Percentiles rank a stretch among this genome's conserved stretches.
Evolutionary conservation across 495 filamentous ascomycete species (phyloP).

Genomic region (Penicillium simplicissimum): DNA sequence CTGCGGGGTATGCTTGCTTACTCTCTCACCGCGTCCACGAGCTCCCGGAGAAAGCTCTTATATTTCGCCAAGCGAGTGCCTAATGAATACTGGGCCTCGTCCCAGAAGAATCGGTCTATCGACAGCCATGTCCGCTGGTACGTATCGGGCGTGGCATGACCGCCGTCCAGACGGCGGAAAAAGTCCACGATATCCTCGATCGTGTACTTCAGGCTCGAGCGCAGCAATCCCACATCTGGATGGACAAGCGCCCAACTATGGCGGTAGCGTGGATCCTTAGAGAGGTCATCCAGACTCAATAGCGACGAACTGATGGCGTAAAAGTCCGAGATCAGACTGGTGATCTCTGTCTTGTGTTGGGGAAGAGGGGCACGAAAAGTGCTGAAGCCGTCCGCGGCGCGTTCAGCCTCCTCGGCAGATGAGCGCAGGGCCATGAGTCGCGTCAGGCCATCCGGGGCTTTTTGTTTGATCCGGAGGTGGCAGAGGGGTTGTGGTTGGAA

Average conservation of each 20-base stretch:
- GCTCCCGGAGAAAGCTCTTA: constrained; percentile 49
- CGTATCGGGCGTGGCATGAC: constrained; percentile 34
- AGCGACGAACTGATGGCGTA: constrained; percentile 55
- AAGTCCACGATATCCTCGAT: constrained; percentile 53
- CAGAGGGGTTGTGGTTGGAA: constrained; percentile 5
- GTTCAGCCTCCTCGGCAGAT: constrained; percentile 52
- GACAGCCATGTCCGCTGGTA: constrained; percentile 56
- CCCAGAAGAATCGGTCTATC: constrained; percentile 49
- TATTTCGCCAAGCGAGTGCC: constrained; percentile 55
- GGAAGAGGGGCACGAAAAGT: constrained; percentile 54
- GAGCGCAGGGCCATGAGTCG: constrained; percentile 46
- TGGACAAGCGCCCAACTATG: constrained; percentile 38
- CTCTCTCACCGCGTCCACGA: constrained; percentile 50
- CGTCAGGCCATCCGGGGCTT: constrained; percentile 32
- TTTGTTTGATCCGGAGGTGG: constrained; percentile 2
- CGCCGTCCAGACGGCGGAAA: constrained; percentile 48
- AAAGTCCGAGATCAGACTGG: constrained; percentile 53
- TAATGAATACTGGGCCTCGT: constrained; percentile 52
- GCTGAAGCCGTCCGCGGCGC: constrained; percentile 54
- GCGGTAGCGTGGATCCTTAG: constrained; percentile 34
- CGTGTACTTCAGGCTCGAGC: constrained; percentile 52
- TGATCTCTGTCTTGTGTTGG: constrained; percentile 55
- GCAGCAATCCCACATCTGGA: constrained; percentile 46
- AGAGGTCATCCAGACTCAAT: constrained; percentile 43
- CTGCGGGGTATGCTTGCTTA: constrained; percentile 30